phyloP scores from a whole-genome alignment of 2,329 filamentous ascomycete species.

The Balansia obtecta region DNA sequence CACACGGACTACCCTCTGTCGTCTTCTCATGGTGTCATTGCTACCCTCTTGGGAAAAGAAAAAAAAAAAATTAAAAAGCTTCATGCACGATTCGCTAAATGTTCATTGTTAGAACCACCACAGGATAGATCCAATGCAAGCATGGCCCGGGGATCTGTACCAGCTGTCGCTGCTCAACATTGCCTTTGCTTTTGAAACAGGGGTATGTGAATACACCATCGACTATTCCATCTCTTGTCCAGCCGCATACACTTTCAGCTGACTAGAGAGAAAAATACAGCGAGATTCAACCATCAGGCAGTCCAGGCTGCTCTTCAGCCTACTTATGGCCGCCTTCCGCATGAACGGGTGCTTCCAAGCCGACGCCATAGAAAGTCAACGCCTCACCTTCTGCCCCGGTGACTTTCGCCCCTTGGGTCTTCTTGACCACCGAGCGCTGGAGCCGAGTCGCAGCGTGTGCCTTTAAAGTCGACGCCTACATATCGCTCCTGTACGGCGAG shows the following conservation, averaged over 20 bases:
- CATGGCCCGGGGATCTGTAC: slow-evolving; percentile 20
- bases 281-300: slow-evolving; percentile 18
- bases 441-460: slow-evolving; percentile 23
- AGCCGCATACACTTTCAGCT: not conserved
- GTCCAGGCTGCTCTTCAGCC: slow-evolving; percentile 21
- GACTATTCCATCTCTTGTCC: not conserved
- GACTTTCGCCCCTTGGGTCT: slow-evolving; percentile 25
- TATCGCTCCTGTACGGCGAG: slow-evolving; percentile 21
- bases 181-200: slow-evolving; percentile 25
- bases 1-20: too few relatives aligned
- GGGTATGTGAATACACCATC: slow-evolving; percentile 13
- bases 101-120: slow-evolving; percentile 1
- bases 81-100: not conserved
- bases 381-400: too few relatives aligned
- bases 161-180: slow-evolving; percentile 25
- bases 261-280: slow-evolving; percentile 10
- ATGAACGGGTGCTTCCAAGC: slow-evolving; percentile 24
- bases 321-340: slow-evolving; percentile 22
- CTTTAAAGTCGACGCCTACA: slow-evolving; percentile 26
- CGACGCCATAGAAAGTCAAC: too few relatives aligned
- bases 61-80: too few relatives aligned
- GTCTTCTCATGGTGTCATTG: too few relatives aligned
- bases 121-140: slow-evolving; percentile 9
- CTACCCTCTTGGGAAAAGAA: too few relatives aligned
- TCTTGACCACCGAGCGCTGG: slow-evolving; percentile 20